Conservation (phyloP, 345 rosid genomes). For the Clausena lansium region DNA sequence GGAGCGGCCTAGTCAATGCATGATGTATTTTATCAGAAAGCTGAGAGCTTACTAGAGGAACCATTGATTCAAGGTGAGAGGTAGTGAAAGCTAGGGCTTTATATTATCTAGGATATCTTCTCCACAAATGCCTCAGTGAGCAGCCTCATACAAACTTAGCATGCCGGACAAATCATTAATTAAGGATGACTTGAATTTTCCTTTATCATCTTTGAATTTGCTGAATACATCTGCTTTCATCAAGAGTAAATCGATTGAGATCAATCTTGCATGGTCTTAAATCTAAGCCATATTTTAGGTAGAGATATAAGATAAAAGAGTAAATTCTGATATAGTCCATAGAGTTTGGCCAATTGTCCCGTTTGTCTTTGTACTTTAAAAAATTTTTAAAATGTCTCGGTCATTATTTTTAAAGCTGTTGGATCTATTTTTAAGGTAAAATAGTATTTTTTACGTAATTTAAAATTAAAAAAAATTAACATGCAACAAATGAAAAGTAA, state of each 20-base stretch:
- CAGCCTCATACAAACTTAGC: constrained; percentile 16
- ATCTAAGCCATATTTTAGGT: too few species aligned
- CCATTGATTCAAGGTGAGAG: constrained; percentile 2
- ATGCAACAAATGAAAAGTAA: too few species aligned
- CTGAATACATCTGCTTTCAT: background rate
- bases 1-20: constrained; percentile 6
- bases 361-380: too few species aligned
- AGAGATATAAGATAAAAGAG: too few species aligned
- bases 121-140: constrained; percentile 9
- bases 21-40: background rate
- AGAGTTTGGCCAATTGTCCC: too few species aligned
- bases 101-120: constrained; percentile 21
- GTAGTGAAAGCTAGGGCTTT: constrained; percentile 18
- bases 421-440: too few species aligned
- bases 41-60: background rate
- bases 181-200: constrained; percentile 10
- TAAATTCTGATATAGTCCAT: too few species aligned
- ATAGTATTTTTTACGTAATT: too few species aligned
- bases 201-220: constrained; percentile 1
- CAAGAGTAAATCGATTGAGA: too few species aligned
- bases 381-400: too few species aligned
- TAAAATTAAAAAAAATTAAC: too few species aligned
- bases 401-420: too few species aligned
- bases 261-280: background rate
- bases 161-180: constrained; percentile 8